Base-by-base conservation (phyloP, 2,329 filamentous ascomycete genomes). In the Penicillium sp. region DNA sequence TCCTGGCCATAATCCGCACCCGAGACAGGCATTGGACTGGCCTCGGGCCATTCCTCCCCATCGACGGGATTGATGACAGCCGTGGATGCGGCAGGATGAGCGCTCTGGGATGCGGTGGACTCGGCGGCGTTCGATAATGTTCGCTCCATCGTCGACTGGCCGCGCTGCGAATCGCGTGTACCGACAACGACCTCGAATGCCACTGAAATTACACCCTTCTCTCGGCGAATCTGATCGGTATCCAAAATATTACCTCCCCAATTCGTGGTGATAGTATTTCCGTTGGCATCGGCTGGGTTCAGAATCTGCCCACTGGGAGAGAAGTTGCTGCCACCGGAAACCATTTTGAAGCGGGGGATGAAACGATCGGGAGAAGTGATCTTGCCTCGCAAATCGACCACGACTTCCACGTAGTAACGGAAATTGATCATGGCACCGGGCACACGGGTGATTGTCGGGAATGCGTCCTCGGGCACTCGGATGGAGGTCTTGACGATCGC, bases 381-480 rank as follows among this genome's bases (percentile, higher is more conserved):
- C 69, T 91, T 94, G 33, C 93, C 93, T 43, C 94, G 92, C 0
- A 97, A 81, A 69, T 99, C 94, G 19, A 97, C 85, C 24, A 97
- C 87, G 2, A 97, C 90, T 72, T 99, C 94, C 18, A 97, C 83
- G 62, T 92, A 90, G 68, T 99, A 97, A 63, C 88, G 91, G 78
- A 99, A 97, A 64, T 88, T 92, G 61, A 99, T 94, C 87, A 97
- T 94, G 29, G 90, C 88, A 3, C 93, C 92, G 0, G 94, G 94
- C 0, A 97, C 91, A 51, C 87, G 88, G 24, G 86, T 87, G 58
- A 97, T 97, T 2, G 92, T 96, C 0, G 94, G 93, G 64, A 97
- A 97, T 0, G 87, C 87, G 67, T 96, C 91, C 59, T 96, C 91
- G 0, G 94, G 94, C 2, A 97, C 85, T 62, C 91, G 87, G 14